Evolutionary conservation across 495 filamentous ascomycete species (phyloP), one percentile per base, ranked within the genome.

Genomic region (Xylaria telfairii): DNA sequence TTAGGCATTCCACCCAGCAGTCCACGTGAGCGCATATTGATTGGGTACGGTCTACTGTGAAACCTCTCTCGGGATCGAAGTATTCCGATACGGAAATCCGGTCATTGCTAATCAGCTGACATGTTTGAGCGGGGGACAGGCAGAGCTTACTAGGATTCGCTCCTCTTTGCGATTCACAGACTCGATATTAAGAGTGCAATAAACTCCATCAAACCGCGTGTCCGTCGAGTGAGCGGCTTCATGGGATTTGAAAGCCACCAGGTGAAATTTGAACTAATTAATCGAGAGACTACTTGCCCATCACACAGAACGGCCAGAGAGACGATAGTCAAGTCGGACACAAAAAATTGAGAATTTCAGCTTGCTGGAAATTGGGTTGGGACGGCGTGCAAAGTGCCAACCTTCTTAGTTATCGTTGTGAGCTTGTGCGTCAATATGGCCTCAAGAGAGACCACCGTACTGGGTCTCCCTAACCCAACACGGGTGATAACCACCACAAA

Each of bases 401-500:
- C 56, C 8, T 37, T 7, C 9, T 37, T 59, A 59, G 56, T 37
- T 37, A 4, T 59, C 19, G 15, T 21, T 37, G 32, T 59, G 8
- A 21, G 30, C n/a, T 1, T 21, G 21, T 42, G 12, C 12, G 21
- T 37, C 34, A 62, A 62, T 13, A 62, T 41, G 59, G 9, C n/a
- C 8, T 1, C 21, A 62, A 37, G 34, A 62, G 17, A 62, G 37
- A 62, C n/a, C 26, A 59, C 7, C 9, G 28, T 57, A 17, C 49
- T 51, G 32, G 32, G 9, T 42, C 65, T 68, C 19, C 65, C 65
- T 4, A 59, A 68, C 65, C 65, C 65, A 2, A 32, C 37, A 28
- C 42, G 65, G n/a, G 49, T 68, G 17, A 68, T 68, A 56, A 68
- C 65, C 4, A 56, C 42, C 4, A 68, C 65, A 32, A 56, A 68